A percentile compares a stretch with the other conserved stretches of the same genome.
phyloP scores from a whole-genome alignment of 1,284 basidiomycete species.

The Boletus semigastroideus region DNA sequence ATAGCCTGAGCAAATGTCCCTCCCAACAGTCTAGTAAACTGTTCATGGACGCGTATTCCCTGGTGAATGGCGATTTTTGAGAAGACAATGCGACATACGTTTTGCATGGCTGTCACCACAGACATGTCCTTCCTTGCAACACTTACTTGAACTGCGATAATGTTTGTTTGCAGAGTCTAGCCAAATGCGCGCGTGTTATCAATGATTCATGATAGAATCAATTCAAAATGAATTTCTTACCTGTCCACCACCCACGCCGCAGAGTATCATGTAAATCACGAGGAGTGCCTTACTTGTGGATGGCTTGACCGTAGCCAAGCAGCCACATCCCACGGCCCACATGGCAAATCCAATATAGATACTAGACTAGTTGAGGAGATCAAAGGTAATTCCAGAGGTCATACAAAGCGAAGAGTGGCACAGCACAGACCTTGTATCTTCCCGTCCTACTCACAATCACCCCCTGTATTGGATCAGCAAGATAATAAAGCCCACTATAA shows the following conservation, averaged over 20 bases:
- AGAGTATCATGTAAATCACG: slow-evolving; percentile 66
- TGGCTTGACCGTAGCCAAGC: slow-evolving; percentile 59
- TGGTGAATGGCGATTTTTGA: background rate
- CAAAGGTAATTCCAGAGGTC: background rate
- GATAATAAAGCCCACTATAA: background rate
- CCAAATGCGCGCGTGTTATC: slow-evolving; percentile 2
- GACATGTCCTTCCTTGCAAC: slow-evolving; percentile 67
- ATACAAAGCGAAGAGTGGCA: background rate
- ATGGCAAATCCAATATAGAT: slow-evolving; percentile 65
- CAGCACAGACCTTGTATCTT: slow-evolving; percentile 50
- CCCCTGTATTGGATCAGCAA: slow-evolving; percentile 41
- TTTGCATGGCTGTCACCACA: slow-evolving; percentile 68
- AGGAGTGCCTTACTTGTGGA: slow-evolving; percentile 50
- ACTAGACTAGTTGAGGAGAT: slow-evolving; percentile 42
- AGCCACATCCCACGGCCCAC: slow-evolving; percentile 70
- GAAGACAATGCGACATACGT: slow-evolving; percentile 40
- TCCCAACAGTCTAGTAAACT: slow-evolving; percentile 67
- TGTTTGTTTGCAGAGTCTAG: slow-evolving; percentile 61
- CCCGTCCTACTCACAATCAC: slow-evolving; percentile 65
- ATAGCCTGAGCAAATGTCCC: slow-evolving; percentile 64
- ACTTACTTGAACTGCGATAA: slow-evolving; percentile 69
- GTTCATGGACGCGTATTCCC: background rate
- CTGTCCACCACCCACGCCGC: slow-evolving; percentile 68
- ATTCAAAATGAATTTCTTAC: slow-evolving; percentile 29
- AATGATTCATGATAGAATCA: background rate